Evolutionary conservation across 352 stramenopile species (phyloP), one percentile per base, ranked within the genome.

Genomic region (Phytophthora syringae): DNA sequence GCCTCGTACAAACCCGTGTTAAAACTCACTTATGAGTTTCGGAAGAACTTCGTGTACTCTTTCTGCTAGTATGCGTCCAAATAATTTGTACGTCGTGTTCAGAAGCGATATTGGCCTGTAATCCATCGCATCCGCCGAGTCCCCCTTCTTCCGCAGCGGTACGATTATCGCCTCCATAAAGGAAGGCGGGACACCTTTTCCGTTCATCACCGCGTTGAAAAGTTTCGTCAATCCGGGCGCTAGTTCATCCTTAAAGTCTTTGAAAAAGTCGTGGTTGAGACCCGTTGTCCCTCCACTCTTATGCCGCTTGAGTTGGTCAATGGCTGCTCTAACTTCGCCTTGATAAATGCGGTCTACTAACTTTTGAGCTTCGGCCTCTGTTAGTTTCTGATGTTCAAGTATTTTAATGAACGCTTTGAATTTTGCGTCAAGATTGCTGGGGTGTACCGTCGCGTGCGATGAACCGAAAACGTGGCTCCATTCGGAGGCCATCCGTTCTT

Each of bases 1-100:
- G n/a, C 40, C 49, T 18, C 59, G 44, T 0, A 67, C 59, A n/a
- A 60, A 67, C 0, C 59, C 59, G 13, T 60, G 59, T 34, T 67
- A 49, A 2, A 13, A 15, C 1, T 13, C 1, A n/a, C 48, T 67
- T 1, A 60, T 51, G 4, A 54, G 1, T 20, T 45, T 27, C 5
- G 59, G 59, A 6, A 67, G 10, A 24, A 45, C 24, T 11, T n/a
- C 2, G 2, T 67, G 49, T 24, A 60, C 30, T 0, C 48, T 21
- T n/a, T 60, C 28, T 12, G 49, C 59, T 10, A 39, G 44, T 2
- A 60, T 51, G 18, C 49, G n/a, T 6, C 28, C 50, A 1, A 55
- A 40, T 12, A 51, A 42, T 42, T 60, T 65, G 22, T 55, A 60
- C 4, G 49, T 49, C 2, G 59, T 60, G 15, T 60, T 67, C 0